phyloP scores from a whole-genome alignment of 1,139 yeast species.

The Entelexis sorbosivorans region DNA sequence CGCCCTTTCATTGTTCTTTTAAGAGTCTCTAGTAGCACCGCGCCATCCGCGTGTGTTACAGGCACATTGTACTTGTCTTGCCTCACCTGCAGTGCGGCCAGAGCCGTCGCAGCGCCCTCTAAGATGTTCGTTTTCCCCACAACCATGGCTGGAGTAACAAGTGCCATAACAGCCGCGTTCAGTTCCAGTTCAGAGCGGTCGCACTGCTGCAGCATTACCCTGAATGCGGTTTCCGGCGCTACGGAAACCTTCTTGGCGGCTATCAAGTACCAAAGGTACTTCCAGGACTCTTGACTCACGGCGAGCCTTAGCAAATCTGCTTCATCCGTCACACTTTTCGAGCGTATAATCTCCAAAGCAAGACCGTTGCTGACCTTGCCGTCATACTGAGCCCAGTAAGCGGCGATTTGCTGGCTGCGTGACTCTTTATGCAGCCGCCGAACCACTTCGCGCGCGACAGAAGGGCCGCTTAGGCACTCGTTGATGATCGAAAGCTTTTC shows the following conservation, averaged over 20 bases:
- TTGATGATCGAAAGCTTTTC: background rate
- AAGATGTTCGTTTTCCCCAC: background rate
- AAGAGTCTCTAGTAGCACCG: background rate
- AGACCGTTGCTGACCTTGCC: background rate
- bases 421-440: background rate
- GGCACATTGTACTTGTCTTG: background rate
- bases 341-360: background rate
- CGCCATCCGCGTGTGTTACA: background rate
- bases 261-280: conserved; percentile 5
- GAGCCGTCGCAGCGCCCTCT: background rate
- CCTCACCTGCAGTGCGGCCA: background rate
- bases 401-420: background rate
- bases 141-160: background rate
- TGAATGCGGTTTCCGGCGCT: background rate
- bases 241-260: background rate
- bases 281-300: background rate
- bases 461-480: background rate
- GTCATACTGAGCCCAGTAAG: background rate
- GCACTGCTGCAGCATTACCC: background rate
- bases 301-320: background rate
- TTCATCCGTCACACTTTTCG: background rate
- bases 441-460: background rate
- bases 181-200: background rate
- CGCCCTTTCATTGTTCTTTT: background rate
- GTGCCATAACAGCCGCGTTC: background rate